Base-by-base conservation (phyloP, 164 flowering plant genomes). In the Magnolia sinica region DNA sequence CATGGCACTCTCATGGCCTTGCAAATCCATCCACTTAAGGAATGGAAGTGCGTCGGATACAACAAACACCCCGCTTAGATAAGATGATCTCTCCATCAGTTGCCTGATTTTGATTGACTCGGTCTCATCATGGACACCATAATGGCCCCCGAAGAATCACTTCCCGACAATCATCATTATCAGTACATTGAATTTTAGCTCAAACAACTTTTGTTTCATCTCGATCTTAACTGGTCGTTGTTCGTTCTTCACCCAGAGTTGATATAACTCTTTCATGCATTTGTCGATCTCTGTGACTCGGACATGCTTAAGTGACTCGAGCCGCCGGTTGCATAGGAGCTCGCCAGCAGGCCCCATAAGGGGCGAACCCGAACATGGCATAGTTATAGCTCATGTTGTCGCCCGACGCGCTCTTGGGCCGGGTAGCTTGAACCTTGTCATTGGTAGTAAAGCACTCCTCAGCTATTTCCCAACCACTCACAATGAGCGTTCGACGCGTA, bases 401-500 rank as follows among this genome's bases (percentile, higher is more conserved):
- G 18, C 70, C 55, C 8, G 52, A 61, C 31, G 37, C 14, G 24
- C 61, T 22, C n/a, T 20, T 52, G 2, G 79, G 79, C 8, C 74
- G 75, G 61, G 66, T 63, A 27, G 79, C 64, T 16, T 65, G 20
- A 50, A 64, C 69, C 68, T 49, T 70, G 55, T 76, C 78, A 19
- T 77, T 71, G 49, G 49, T 29, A 22, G 79, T 77, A 45, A 77
- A 77, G 45, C 79, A 77, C n/a, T 77, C 79, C 71, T 29, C 64
- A 5, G 69, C 74, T 20, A 72, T 23, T 14, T 50, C 70, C 61
- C 29, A 19, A 55, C 23, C 23, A 50, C 64, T 64, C n/a, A 77
- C 50, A 20, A 77, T 50, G 14, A 77, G 71, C 18, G 64, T 50
- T 23, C 65, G 74, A n/a, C 22, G 49, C 49, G 37, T 16, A 4